Evolutionary conservation across 2,329 filamentous ascomycete species (phyloP), one percentile per base, ranked within the genome.

Genomic region (Alternaria longipes): DNA sequence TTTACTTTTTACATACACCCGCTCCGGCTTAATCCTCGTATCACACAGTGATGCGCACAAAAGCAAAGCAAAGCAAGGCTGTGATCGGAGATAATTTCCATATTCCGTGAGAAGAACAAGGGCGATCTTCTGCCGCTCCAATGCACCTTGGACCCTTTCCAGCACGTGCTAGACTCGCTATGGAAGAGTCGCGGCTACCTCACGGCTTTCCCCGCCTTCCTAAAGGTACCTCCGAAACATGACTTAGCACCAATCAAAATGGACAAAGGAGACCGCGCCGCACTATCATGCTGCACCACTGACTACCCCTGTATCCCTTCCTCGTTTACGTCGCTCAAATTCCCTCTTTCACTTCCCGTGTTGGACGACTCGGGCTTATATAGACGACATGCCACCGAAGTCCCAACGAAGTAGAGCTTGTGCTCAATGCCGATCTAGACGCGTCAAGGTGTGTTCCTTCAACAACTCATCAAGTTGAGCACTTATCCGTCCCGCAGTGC

Each of bases 241-340:
- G 74, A 65, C 28, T 59, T 67, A 16, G 80, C 77, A 67, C 78
- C 80, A 59, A 71, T 74, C 57, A 79, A 55, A 72, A 81, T 73
- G 20, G 22, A 7, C 30, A 0, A 22, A 22, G 34, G 30, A 16
- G 12, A 49, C 30, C 16, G 41, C 22, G 32, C 22, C 42, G 34
- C 14, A 45, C 18, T 8, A 16, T 18, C 38, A 36, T 41, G 24
- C 45, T 14, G 8, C 3, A 41, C 24, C 20, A 40, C 11, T 12
- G n/a, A 36, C 26, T 40, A 55, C 30, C 34, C 44, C 42, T 44
- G 36, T 9, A 26, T 42, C 40, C 41, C 52, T 16, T 14, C 28
- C 18, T 42, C n/a, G 22, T 40, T 11, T 45, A 62, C 63, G 56
- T 62, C 56, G 59, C 53, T 26, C 16, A 44, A 61, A 63, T 67